Percentiles rank a stretch among this genome's conserved stretches.
These are phyloP conservation scores for Pigoraptor vietnamica DNA, from an alignment of 78 protist genomes.

Conservation along the genomic window DNA sequence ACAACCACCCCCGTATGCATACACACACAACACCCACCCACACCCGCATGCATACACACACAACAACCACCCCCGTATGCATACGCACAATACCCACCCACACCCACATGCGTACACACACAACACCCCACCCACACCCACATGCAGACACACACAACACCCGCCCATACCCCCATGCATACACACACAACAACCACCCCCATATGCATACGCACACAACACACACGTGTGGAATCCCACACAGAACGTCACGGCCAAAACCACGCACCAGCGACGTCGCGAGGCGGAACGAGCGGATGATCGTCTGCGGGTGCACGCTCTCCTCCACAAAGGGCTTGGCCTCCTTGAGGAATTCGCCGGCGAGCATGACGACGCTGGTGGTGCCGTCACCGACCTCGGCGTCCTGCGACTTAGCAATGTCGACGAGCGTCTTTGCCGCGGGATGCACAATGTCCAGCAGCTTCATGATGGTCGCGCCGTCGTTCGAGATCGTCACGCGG, in stretches of 20 bases:
- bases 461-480: conserved; percentile 99
- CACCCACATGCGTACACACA: neutral
- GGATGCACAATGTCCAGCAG: conserved; percentile 98
- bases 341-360: conserved; percentile 91
- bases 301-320: conserved; percentile 95
- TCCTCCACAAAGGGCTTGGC: conserved; percentile 96
- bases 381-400: conserved; percentile 98
- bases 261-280: conserved; percentile 53
- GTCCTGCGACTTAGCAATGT: conserved; percentile 92
- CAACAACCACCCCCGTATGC: no score
- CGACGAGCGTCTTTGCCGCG: conserved; percentile 96
- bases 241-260: no score
- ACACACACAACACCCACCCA: no score
- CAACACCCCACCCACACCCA: neutral
- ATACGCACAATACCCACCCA: neutral
- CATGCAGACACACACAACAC: neutral
- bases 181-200: no score
- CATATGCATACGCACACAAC: no score
- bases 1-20: neutral
- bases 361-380: conserved; percentile 96
- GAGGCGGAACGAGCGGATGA: conserved; percentile 77
- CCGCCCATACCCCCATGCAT: neutral
- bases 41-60: no score
- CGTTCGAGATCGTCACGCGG: conserved; percentile 94
- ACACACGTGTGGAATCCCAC: no score